phyloP scores from a whole-genome alignment of 2,329 filamentous ascomycete species.

The Penicillium sp. region DNA sequence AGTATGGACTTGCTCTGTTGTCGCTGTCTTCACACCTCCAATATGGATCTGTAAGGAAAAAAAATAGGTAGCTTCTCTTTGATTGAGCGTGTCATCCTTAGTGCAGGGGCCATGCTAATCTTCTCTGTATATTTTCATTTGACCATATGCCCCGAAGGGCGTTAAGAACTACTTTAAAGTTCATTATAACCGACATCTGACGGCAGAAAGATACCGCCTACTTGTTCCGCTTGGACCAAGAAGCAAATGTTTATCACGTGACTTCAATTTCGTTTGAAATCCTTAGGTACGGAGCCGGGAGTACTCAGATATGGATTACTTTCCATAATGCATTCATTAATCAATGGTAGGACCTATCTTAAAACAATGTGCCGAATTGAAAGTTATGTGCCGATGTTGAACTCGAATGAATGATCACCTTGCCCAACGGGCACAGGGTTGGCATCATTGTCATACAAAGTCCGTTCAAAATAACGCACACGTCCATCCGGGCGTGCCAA shows the following conservation, averaged over 20 bases:
- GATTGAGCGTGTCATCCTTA: conserved; percentile 92
- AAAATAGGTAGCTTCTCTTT: conserved; percentile 72
- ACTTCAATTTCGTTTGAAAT: not conserved
- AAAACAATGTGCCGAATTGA: not conserved
- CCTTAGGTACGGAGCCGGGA: no score
- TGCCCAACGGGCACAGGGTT: conserved; percentile 45
- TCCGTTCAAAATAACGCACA: conserved; percentile 61
- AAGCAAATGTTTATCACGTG: not conserved
- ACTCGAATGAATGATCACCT: conserved; percentile 46
- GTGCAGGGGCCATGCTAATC: conserved; percentile 80
- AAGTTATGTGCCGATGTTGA: conserved; percentile 19
- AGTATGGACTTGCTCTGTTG: no score
- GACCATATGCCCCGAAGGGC: conserved; percentile 56
- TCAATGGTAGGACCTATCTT: not conserved
- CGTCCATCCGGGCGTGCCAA: conserved; percentile 54
- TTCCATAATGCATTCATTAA: not conserved
- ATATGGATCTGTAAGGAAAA: conserved; percentile 43
- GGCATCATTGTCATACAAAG: conserved; percentile 54
- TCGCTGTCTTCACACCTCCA: conserved; percentile 9
- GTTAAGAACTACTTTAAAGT: conserved; percentile 3
- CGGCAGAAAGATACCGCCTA: conserved; percentile 8
- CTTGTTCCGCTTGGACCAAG: no score
- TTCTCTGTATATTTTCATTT: conserved; percentile 70
- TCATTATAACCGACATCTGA: conserved; percentile 17
- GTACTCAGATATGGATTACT: not conserved